These are phyloP conservation scores for Stephanodiscus triporus DNA, from an alignment of 108 stramenopile genomes.

Conservation along the genomic window DNA sequence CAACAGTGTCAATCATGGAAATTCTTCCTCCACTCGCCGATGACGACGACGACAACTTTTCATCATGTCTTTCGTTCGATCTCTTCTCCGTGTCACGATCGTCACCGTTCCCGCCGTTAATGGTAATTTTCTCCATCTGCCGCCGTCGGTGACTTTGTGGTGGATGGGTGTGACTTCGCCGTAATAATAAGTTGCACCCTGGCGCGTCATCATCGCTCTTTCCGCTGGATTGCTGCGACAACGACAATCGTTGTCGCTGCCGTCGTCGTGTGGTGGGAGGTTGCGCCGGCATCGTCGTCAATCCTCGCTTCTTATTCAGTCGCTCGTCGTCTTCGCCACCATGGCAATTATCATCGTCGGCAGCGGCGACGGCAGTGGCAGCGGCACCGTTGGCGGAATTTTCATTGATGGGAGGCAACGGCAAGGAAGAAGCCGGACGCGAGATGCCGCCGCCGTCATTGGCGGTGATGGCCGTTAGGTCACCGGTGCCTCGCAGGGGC, in stretches of 20 bases:
- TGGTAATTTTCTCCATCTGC: neutral
- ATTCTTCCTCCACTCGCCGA: neutral
- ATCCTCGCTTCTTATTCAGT: slow-evolving; percentile 13
- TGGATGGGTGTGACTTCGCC: slow-evolving; percentile 4
- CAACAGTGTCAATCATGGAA: neutral
- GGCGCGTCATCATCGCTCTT: neutral
- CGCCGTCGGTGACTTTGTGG: neutral
- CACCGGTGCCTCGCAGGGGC: too few species aligned
- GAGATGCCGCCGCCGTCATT: neutral
- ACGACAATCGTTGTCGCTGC: neutral
- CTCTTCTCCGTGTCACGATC: neutral
- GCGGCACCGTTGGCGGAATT: slow-evolving; percentile 1
- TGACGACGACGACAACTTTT: neutral
- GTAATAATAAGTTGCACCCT: neutral
- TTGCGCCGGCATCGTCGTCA: slow-evolving; percentile 14
- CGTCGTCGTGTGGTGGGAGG: neutral
- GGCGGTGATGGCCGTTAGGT: neutral
- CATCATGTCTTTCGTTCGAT: neutral
- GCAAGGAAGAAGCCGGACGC: neutral
- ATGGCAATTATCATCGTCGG: neutral
- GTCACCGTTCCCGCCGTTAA: neutral
- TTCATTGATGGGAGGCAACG: neutral
- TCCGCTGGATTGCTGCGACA: neutral
- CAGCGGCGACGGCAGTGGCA: too few species aligned
- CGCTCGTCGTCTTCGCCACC: neutral